Conservation (phyloP, 2,329 filamentous ascomycete species). For the Botrytis cinerea region DNA sequence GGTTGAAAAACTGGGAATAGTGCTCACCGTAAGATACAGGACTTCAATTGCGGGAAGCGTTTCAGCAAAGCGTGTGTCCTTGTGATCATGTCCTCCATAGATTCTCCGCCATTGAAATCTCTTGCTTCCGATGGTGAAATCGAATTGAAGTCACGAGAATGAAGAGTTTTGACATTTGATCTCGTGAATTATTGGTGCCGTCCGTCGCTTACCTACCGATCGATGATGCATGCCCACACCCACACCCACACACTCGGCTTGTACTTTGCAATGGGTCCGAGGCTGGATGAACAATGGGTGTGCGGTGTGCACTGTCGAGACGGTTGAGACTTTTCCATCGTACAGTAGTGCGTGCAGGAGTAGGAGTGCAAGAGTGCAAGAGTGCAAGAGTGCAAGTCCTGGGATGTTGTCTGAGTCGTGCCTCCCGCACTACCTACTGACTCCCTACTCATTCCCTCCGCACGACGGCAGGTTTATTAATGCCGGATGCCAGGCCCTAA, state of each 20-base stretch:
- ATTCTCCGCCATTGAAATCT: conserved; percentile 2
- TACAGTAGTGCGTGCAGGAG: background rate
- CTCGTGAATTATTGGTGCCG: background rate
- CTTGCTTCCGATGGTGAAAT: background rate
- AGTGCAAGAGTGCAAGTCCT: background rate
- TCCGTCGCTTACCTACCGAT: background rate
- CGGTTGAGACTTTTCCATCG: background rate
- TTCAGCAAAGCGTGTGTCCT: background rate
- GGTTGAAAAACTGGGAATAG: conserved; percentile 4
- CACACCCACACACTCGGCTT: background rate
- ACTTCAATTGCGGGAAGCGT: background rate
- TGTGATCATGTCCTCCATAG: conserved; percentile 15
- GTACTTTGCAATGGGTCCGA: conserved; percentile 12
- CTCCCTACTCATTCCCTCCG: no score
- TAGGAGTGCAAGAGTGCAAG: no score
- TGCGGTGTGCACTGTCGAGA: background rate
- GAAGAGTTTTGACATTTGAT: background rate
- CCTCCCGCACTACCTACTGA: no score
- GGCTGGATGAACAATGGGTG: background rate
- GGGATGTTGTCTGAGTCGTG: conserved; percentile 5
- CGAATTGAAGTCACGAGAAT: conserved; percentile 14
- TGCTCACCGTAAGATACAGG: conserved; percentile 23
- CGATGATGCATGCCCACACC: background rate
- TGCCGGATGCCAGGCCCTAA: background rate
- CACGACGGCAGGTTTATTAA: background rate